Conservation (phyloP, 306 rosid species). For the Hippophae rhamnoides region DNA sequence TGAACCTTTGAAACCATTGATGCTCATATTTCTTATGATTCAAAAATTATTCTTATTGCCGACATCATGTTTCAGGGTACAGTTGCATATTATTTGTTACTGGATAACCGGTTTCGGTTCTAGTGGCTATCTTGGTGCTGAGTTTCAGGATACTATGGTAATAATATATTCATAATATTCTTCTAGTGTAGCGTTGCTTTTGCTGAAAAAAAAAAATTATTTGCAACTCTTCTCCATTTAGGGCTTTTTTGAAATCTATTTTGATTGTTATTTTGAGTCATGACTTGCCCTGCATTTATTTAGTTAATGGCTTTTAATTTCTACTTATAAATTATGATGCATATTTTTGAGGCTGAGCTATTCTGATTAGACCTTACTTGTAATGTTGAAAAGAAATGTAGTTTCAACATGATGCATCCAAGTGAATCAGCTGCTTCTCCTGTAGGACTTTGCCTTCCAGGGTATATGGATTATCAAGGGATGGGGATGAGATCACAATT, state of each 20-base stretch:
- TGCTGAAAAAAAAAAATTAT: no score
- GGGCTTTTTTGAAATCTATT: no score
- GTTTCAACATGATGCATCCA: conserved; percentile 47
- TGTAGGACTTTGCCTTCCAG: conserved; percentile 60
- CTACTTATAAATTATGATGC: neutral
- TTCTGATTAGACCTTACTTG: conserved; percentile 1
- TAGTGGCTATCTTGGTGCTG: conserved; percentile 88
- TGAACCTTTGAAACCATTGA: conserved; percentile 10
- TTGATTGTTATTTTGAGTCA: no score
- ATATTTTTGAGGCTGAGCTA: neutral
- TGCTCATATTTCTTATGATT: conserved; percentile 4
- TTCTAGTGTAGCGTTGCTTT: neutral
- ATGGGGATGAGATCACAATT: conserved; percentile 48
- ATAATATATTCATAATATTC: conserved; percentile 1
- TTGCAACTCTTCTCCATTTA: no score
- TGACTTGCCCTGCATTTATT: no score
- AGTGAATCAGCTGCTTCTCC: conserved; percentile 47
- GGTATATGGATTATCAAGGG: conserved; percentile 63
- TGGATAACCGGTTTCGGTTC: conserved; percentile 79
- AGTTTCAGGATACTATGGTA: conserved; percentile 82
- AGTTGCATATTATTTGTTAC: conserved; percentile 70
- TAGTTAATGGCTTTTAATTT: no score
- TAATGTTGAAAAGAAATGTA: conserved; percentile 37
- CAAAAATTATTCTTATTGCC: conserved; percentile 15
- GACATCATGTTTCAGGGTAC: conserved; percentile 63